Base-by-base conservation (phyloP, 1,284 basidiomycete genomes). In the Heliocybe sulcata region DNA sequence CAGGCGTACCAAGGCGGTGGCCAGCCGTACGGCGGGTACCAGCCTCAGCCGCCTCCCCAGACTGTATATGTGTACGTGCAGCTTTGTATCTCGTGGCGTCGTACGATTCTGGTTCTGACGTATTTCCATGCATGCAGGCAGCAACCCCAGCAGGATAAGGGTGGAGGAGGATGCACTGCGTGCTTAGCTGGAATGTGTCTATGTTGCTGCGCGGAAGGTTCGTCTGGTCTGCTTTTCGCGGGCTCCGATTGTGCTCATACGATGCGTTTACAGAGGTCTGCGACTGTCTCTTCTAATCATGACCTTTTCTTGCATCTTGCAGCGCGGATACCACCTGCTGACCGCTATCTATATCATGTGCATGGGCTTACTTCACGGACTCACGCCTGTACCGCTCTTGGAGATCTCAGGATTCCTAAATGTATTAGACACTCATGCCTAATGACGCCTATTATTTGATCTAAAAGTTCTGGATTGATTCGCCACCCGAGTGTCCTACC, bases 151-250 rank as follows among this genome's bases (percentile, higher is more conserved):
- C 72, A 78, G 57, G 62, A 72, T 54, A 69, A 78, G 35, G 70
- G 70, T 45, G 75, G 70, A 29, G 65, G 64, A 0, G 77, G 77
- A 16, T 87, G 83, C 63, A 76, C 79, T 66, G 89, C 87, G 26
- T 91, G 89, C 66, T 71, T 90, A 61, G 81, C 85, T 19, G 88
- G 84, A 59, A 72, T 79, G 12, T 85, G 83, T 63, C 71, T 87
- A 59, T 91, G 89, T 68, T 91, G 88, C 70, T 88, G 85, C 61
- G 81, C 82, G 12, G 88, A 90, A 74, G 89, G 86, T 87, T 57
- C 56, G 82, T 71, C 53, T 48, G 3, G 14, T 27, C 53, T 14
- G 20, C 22, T 45, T 42, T 25, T 54, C 45, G 53, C 58, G 51
- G 35, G 11, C 22, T 49, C 9, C 23, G 3, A n/a, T 19, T 3